A percentile compares a stretch with the other conserved stretches of the same genome.
Evolutionary conservation across 495 filamentous ascomycete genomes (phyloP).

Genomic region (Lophium mytilinum): DNA sequence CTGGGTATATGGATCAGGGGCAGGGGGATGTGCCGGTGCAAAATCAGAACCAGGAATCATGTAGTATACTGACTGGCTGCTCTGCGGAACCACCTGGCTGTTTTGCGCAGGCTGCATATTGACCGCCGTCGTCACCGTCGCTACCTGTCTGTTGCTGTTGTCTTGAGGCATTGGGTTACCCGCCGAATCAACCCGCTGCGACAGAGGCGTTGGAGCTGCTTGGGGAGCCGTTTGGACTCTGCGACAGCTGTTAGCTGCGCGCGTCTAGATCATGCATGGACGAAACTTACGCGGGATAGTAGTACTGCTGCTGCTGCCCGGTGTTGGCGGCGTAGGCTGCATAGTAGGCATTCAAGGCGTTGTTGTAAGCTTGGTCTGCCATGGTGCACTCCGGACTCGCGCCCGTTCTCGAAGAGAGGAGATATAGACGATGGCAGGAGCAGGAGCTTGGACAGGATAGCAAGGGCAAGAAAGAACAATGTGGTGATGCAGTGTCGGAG

Average conservation of each 20-base stretch:
- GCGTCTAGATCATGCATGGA: background rate
- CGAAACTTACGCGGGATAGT: conserved; percentile 1
- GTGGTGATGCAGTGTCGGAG: too few species aligned
- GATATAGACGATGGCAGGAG: background rate
- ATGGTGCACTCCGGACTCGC: background rate
- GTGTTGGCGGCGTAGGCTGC: background rate
- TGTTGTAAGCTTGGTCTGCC: background rate
- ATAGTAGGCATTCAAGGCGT: background rate
- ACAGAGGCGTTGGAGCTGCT: background rate
- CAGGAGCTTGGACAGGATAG: too few species aligned
- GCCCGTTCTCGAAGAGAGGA: background rate
- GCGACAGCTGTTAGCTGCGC: background rate
- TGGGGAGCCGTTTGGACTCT: background rate
- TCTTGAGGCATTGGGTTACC: background rate
- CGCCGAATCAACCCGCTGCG: background rate
- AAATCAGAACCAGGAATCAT: background rate
- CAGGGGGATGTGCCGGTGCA: background rate
- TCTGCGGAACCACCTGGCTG: too few species aligned
- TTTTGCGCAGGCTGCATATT: too few species aligned
- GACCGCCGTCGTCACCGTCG: too few species aligned
- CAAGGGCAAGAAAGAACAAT: too few species aligned
- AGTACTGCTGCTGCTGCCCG: background rate
- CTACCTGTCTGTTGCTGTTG: background rate
- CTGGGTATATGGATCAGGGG: background rate
- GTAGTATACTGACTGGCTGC: background rate